These are phyloP conservation scores for Candida sp. DNA, from an alignment of 1,139 yeast species.

Conservation along the genomic window DNA sequence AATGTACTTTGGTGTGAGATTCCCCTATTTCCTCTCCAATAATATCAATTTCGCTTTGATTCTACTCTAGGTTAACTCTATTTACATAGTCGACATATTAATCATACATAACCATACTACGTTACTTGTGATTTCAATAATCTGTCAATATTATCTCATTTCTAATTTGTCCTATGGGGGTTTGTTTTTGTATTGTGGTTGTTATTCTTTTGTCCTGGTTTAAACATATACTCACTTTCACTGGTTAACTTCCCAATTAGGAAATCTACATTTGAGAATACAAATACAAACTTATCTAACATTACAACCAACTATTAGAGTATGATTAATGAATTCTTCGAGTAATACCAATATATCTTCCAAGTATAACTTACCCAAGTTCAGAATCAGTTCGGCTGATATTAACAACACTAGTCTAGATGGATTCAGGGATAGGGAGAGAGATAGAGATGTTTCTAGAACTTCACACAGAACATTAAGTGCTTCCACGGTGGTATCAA, in stretches of 20 bases:
- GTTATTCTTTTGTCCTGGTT: background rate
- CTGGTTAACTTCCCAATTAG: background rate
- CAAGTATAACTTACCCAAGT: constrained; percentile 15
- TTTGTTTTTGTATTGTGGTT: background rate
- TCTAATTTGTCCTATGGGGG: too few relatives aligned
- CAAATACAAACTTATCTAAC: background rate
- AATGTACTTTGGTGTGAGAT: too few relatives aligned
- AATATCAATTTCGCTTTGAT: too few relatives aligned
- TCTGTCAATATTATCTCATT: too few relatives aligned
- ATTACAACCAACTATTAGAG: background rate
- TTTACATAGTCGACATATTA: too few relatives aligned
- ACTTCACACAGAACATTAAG: constrained; percentile 19
- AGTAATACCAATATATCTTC: constrained; percentile 8
- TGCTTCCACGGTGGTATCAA: constrained; percentile 32
- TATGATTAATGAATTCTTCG: constrained; percentile 9
- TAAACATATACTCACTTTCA: background rate
- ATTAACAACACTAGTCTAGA: background rate
- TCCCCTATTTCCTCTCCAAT: too few relatives aligned
- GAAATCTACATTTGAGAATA: background rate
- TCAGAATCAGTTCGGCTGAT: constrained; percentile 3
- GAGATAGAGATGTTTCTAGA: background rate
- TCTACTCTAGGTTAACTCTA: too few relatives aligned
- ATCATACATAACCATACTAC: too few relatives aligned
- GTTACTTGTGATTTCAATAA: too few relatives aligned
- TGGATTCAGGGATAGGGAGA: background rate